A percentile compares a stretch with the other conserved stretches of the same genome.
phyloP scores from a whole-genome alignment of 139 green algal species.

The Chlorella sp. region DNA sequence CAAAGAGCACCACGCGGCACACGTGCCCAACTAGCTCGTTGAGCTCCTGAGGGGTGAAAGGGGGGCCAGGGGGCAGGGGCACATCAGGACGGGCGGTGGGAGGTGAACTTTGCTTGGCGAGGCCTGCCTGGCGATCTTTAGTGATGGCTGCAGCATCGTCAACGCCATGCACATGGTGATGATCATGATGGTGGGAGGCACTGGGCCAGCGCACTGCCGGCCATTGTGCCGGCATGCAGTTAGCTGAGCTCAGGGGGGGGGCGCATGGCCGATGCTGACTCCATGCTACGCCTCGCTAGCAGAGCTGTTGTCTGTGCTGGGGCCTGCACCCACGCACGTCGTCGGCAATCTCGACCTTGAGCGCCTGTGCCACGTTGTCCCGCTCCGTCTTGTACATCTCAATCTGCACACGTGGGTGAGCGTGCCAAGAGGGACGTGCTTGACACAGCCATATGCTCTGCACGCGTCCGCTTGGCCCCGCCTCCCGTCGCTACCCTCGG shows the following conservation, averaged over 20 bases:
- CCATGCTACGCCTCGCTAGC: background rate
- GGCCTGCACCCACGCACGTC: background rate
- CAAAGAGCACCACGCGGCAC: background rate
- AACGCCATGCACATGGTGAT: background rate
- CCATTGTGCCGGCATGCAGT: background rate
- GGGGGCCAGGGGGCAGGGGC: no score
- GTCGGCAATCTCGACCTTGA: background rate
- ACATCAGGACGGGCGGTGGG: no score
- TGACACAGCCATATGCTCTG: no score
- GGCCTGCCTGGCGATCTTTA: no score
- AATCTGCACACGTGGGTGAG: slow-evolving; percentile 1
- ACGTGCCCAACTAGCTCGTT: background rate
- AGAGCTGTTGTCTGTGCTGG: background rate
- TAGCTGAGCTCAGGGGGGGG: no score
- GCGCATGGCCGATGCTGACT: background rate
- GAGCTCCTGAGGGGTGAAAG: background rate
- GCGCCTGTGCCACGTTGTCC: background rate
- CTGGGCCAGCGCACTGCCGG: background rate
- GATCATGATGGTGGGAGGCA: background rate
- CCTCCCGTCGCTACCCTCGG: no score
- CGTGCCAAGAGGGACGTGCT: no score
- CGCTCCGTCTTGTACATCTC: background rate
- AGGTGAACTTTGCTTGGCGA: no score
- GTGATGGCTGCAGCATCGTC: background rate
- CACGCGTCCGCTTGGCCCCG: no score